Evolutionary conservation across 2,329 filamentous ascomycete genomes (phyloP).

Genomic region (Alternaria brassicae): DNA sequence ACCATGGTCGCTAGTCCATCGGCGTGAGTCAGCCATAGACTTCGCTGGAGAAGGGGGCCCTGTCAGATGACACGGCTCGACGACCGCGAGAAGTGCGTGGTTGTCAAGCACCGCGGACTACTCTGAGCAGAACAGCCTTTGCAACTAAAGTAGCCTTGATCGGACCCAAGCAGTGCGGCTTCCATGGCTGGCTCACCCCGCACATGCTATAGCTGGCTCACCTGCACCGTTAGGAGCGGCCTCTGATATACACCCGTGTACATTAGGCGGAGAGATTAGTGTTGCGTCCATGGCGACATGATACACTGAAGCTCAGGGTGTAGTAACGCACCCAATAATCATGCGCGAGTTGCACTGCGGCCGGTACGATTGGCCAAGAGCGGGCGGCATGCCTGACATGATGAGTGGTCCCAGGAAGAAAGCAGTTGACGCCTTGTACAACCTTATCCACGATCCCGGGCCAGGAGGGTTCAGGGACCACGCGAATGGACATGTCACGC

Average conservation of each 20-base stretch:
- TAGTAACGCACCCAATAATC: constrained; percentile 38
- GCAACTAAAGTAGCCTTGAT: constrained; percentile 25
- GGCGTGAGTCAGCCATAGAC: constrained; percentile 1
- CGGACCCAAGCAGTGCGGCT: constrained; percentile 9
- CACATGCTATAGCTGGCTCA: constrained; percentile 16
- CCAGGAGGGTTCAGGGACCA: constrained; percentile 43
- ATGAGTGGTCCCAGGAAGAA: constrained; percentile 22
- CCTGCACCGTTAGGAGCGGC: constrained; percentile 1
- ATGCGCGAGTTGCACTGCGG: constrained; percentile 33
- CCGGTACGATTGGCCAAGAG: constrained; percentile 14
- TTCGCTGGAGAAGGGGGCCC: neutral
- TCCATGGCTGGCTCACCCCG: constrained; percentile 20
- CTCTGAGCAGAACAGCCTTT: constrained; percentile 7
- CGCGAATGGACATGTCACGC: constrained; percentile 24
- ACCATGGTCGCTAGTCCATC: neutral
- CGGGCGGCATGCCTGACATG: constrained; percentile 14
- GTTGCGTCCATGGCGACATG: constrained; percentile 5
- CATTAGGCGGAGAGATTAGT: constrained; percentile 21
- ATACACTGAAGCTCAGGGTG: constrained; percentile 16
- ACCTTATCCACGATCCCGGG: constrained; percentile 47
- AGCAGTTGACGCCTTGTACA: constrained; percentile 39
- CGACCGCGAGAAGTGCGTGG: constrained; percentile 3
- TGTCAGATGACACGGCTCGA: constrained; percentile 7
- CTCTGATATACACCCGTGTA: neutral
- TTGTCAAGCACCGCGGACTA: neutral